phyloP scores from a whole-genome alignment of 306 rosid genomes.

The Prosopis cineraria region DNA sequence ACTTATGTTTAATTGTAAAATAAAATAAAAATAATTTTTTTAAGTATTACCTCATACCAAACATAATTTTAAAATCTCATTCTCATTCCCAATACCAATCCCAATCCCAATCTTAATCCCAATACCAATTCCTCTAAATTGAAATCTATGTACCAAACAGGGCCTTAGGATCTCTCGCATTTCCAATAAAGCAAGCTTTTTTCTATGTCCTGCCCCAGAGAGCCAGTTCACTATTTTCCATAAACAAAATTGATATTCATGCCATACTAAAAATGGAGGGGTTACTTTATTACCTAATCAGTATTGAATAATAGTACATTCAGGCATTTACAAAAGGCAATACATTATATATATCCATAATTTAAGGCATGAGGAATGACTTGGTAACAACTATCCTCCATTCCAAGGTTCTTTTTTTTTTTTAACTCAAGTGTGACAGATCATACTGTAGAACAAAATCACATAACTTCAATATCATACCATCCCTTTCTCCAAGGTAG shows the following conservation, averaged over 20 bases:
- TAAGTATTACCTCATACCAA: no score
- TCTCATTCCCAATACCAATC: no score
- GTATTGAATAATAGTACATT: background rate
- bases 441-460: slow-evolving; percentile 20
- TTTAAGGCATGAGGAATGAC: background rate
- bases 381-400: background rate
- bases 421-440: background rate
- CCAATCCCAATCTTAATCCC: no score
- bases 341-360: slow-evolving; percentile 19
- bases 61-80: no score
- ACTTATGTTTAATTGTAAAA: no score
- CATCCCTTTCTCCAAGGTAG: slow-evolving; percentile 88
- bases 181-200: slow-evolving; percentile 13
- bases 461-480: slow-evolving; percentile 48
- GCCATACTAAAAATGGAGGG: slow-evolving; percentile 12
- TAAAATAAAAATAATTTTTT: no score
- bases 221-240: background rate
- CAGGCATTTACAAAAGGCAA: slow-evolving; percentile 15
- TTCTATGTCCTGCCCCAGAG: background rate
- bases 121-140: no score
- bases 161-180: slow-evolving; percentile 10
- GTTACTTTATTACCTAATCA: slow-evolving; percentile 22
- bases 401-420: background rate
- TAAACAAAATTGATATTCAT: background rate
- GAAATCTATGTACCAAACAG: no score